Evolutionary conservation across 768 basidiomycete species (phyloP).

Genomic region (Dentipellis fragilis): DNA sequence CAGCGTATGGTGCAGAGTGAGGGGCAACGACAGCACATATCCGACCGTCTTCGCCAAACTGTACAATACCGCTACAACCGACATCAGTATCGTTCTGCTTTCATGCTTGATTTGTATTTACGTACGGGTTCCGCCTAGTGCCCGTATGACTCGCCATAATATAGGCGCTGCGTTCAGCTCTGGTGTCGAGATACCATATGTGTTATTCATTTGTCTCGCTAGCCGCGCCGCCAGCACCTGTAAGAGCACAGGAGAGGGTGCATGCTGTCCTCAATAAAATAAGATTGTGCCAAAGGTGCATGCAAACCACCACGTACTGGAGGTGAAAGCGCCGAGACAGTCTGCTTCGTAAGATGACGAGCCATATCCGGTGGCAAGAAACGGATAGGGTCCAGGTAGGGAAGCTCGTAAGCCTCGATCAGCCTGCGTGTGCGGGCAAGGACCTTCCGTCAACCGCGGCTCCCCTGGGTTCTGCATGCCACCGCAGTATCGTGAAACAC

Average conservation of each 20-base stretch:
- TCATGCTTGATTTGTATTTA: background rate
- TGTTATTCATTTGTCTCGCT: conserved; percentile 41
- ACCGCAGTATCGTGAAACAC: conserved; percentile 14
- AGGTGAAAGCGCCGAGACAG: conserved; percentile 57
- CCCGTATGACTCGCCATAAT: conserved; percentile 65
- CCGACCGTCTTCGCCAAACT: conserved; percentile 50
- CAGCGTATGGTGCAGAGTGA: conserved; percentile 49
- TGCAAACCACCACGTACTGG: conserved; percentile 34
- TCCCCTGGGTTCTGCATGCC: background rate
- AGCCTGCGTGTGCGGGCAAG: conserved; percentile 30
- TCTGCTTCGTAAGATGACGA: conserved; percentile 65
- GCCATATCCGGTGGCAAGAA: conserved; percentile 52
- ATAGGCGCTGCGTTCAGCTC: conserved; percentile 68
- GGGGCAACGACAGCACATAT: conserved; percentile 43
- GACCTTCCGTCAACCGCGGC: background rate
- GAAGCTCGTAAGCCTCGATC: conserved; percentile 67
- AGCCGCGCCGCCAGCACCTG: conserved; percentile 56
- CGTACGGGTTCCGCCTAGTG: conserved; percentile 70
- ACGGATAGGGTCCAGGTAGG: conserved; percentile 67
- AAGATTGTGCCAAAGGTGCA: background rate
- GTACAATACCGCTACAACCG: conserved; percentile 50
- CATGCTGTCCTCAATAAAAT: conserved; percentile 27
- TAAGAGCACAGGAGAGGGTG: conserved; percentile 47
- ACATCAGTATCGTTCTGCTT: conserved; percentile 9
- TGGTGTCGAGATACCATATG: conserved; percentile 55